Conservation (phyloP, 805 yeast species). For the Saccharomycopsis sp. region DNA sequence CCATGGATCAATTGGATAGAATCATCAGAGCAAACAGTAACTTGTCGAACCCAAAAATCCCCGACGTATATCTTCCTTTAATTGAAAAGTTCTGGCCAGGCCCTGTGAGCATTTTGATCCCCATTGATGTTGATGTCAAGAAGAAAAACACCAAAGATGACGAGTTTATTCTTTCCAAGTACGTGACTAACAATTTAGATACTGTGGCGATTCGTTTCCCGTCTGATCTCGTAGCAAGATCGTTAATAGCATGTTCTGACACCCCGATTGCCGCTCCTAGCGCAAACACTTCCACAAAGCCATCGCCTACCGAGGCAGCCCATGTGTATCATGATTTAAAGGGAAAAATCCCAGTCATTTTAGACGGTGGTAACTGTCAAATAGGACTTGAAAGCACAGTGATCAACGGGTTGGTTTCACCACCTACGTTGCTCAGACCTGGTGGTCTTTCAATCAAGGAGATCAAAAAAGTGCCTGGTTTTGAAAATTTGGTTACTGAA, state of each 20-base stretch:
- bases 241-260: slow-evolving; percentile 76
- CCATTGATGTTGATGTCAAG: slow-evolving; percentile 32
- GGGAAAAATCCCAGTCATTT: slow-evolving; percentile 72
- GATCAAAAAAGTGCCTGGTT: slow-evolving; percentile 59
- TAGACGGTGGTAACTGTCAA: slow-evolving; percentile 85
- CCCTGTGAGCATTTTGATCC: slow-evolving; percentile 81
- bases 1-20: slow-evolving; percentile 61
- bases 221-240: slow-evolving; percentile 79
- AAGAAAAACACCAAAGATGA: background rate
- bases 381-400: slow-evolving; percentile 96
- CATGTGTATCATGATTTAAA: slow-evolving; percentile 80
- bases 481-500: slow-evolving; percentile 18
- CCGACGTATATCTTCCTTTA: slow-evolving; percentile 58
- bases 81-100: slow-evolving; percentile 89
- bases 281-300: slow-evolving; percentile 93
- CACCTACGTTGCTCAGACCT: slow-evolving; percentile 87
- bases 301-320: slow-evolving; percentile 83
- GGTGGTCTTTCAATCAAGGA: slow-evolving; percentile 89
- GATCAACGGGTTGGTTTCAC: slow-evolving; percentile 76
- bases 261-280: slow-evolving; percentile 96
- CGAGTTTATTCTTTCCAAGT: slow-evolving; percentile 39
- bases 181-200: slow-evolving; percentile 80
- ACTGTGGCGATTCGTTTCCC: slow-evolving; percentile 95
- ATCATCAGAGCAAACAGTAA: slow-evolving; percentile 39
- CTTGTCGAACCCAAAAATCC: slow-evolving; percentile 43